Base-by-base conservation (phyloP, 768 basidiomycete species). In the Lactifluus hygrophoroides region DNA sequence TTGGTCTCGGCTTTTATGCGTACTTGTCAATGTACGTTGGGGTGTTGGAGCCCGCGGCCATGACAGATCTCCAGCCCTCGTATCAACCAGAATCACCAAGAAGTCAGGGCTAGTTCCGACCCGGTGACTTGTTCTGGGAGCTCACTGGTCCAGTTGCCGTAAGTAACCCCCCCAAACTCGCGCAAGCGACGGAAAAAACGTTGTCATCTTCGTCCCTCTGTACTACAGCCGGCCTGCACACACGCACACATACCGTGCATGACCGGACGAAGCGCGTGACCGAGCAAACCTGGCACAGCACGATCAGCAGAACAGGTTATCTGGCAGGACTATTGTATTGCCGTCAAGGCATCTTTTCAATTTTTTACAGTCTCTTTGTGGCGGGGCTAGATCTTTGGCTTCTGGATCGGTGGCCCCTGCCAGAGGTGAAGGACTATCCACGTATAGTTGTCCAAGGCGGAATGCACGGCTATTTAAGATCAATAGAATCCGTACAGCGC, bases 371-470 rank as follows among this genome's bases (percentile, higher is more conserved):
- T n/a, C n/a, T n/a, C n/a, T n/a, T 19, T 10, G 13, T 3, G 19
- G 4, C 3, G 30, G n/a, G 19, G 5, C 30, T 35, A 14, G 57
- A 58, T 51, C 57, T 51, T 52, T 58, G 51, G 44, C 50, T 46
- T 38, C 50, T 57, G 34, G 34, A 57, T 57, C 32, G 28, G 30
- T n/a, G n/a, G n/a, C n/a, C 23, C 37, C 17, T 7, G 23, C 40
- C 23, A 13, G n/a, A 16, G 35, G 23, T 11, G 47, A 38, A 49
- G 28, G n/a, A 13, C n/a, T 7, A 17, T 30, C 47, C 44, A 30
- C 9, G 21, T 32, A n/a, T 27, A 34, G n/a, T 23, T 34, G 30
- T 30, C 8, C 38, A 17, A 25, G 50, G 19, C 17, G 21, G 47
- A 14, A n/a, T 14, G 30, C 28, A 16, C 5, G 23, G 45, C 35